phyloP scores from a whole-genome alignment of 163 green algal species.

The Scenedesmus sp. region DNA sequence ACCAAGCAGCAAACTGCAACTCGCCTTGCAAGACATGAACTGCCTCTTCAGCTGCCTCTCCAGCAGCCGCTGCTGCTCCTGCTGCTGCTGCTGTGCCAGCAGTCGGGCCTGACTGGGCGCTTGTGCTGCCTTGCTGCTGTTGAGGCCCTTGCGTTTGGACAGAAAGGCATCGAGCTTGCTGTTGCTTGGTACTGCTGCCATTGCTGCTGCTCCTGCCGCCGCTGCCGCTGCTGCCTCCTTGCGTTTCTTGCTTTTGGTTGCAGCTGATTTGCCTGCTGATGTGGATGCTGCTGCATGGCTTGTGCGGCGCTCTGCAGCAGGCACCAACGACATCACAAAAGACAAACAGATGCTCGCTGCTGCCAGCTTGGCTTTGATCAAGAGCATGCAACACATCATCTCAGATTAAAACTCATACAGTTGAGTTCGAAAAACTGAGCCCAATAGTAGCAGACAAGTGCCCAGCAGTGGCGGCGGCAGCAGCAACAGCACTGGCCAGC shows the following conservation, averaged over 20 bases:
- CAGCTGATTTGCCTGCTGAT: background rate
- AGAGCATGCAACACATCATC: background rate
- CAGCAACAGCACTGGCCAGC: background rate
- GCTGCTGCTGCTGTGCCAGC: slow-evolving; percentile 33
- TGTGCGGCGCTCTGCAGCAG: background rate
- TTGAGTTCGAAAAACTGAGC: background rate
- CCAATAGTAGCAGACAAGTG: background rate
- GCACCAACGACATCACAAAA: background rate
- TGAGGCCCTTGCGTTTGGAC: slow-evolving; percentile 2
- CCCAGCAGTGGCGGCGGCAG: background rate
- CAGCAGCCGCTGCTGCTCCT: slow-evolving; percentile 42
- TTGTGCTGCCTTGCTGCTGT: background rate
- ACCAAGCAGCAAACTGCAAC: background rate
- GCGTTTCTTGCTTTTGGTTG: background rate
- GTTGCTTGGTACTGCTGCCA: background rate
- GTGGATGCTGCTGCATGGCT: background rate
- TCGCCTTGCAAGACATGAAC: slow-evolving; percentile 80
- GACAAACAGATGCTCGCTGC: background rate
- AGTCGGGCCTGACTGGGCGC: background rate
- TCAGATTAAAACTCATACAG: background rate
- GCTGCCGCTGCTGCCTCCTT: background rate
- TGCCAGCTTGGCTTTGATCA: background rate
- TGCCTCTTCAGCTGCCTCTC: slow-evolving; percentile 53
- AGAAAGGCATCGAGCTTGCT: slow-evolving; percentile 42
- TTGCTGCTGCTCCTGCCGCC: slow-evolving; percentile 17